A percentile compares a stretch with the other conserved stretches of the same genome.
Evolutionary conservation across 1,284 basidiomycete genomes (phyloP).

Genomic region (Puccinia polysora): DNA sequence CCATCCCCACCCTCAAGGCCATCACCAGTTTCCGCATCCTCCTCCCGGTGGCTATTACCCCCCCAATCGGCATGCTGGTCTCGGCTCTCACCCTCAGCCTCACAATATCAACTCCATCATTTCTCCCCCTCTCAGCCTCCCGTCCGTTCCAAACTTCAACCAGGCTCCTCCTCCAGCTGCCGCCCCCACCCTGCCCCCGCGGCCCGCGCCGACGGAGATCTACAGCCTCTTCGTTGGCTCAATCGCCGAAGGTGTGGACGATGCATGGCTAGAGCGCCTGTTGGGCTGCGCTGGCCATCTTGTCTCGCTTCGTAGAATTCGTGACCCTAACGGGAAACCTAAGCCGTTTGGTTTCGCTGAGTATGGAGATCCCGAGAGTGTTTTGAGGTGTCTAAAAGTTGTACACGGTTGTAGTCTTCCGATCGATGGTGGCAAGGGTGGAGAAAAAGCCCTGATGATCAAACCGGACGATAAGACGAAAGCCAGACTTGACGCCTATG

Average conservation of each 20-base stretch:
- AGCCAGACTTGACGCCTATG: constrained; percentile 50
- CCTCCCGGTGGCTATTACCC: constrained; percentile 32
- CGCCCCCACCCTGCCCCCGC: constrained; percentile 12
- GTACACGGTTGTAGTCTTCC: constrained; percentile 48
- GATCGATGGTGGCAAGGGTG: constrained; percentile 46
- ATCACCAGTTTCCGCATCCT: constrained; percentile 22
- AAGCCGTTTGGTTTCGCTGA: constrained; percentile 52
- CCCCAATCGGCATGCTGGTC: constrained; percentile 38
- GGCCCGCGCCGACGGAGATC: constrained; percentile 46
- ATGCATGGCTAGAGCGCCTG: constrained; percentile 50
- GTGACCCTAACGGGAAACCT: constrained; percentile 46
- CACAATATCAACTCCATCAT: constrained; percentile 28
- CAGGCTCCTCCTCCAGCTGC: constrained; percentile 1
- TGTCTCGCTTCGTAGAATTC: constrained; percentile 48
- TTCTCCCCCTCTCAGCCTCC: constrained; percentile 19
- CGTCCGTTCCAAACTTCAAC: constrained; percentile 1
- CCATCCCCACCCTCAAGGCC: constrained; percentile 21
- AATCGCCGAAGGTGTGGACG: constrained; percentile 50
- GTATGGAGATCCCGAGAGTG: constrained; percentile 51
- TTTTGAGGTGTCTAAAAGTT: constrained; percentile 50
- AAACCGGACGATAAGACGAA: constrained; percentile 52
- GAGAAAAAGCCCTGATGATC: constrained; percentile 46
- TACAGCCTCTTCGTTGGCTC: constrained; percentile 51
- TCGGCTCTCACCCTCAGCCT: constrained; percentile 38
- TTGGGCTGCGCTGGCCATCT: constrained; percentile 50